Evolutionary conservation across 2,329 filamentous ascomycete species (phyloP).

Genomic region (Pseudopithomyces chartarum): DNA sequence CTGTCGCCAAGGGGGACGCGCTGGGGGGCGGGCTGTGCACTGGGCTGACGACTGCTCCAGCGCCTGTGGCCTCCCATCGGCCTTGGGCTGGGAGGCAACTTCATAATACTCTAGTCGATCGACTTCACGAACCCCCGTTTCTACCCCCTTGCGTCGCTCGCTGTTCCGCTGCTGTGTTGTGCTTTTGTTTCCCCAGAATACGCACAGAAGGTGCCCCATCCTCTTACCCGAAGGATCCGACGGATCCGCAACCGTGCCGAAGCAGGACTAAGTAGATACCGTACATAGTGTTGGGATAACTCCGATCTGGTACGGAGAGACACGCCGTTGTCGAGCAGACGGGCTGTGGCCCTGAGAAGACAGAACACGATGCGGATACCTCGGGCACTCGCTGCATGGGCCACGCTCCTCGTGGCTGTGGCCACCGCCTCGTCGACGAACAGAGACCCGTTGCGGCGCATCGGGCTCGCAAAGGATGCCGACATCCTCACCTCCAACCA

Average conservation of each 20-base stretch:
- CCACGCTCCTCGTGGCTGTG: conserved; percentile 29
- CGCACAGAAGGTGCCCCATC: background rate
- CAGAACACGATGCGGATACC: conserved; percentile 36
- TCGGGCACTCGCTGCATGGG: conserved; percentile 23
- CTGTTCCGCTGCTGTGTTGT: conserved; percentile 12
- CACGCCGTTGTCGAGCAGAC: background rate
- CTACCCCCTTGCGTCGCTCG: conserved; percentile 10
- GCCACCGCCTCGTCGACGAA: conserved; percentile 36
- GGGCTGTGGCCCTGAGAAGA: background rate
- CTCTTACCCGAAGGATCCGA: background rate
- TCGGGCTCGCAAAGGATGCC: conserved; percentile 75
- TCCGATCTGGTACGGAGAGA: background rate
- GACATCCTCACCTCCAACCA: conserved; percentile 79
- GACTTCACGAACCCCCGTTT: too few relatives aligned
- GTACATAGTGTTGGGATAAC: too few relatives aligned
- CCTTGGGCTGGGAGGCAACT: background rate
- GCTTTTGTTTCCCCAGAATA: background rate
- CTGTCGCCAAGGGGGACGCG: conserved; percentile 15
- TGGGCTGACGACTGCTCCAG: background rate
- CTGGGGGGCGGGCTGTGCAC: conserved; percentile 18
- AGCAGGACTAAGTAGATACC: background rate
- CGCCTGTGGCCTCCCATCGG: background rate
- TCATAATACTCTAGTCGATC: background rate
- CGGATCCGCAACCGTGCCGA: background rate
- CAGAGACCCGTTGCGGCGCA: conserved; percentile 76